These are phyloP conservation scores for Ascocoryne sarcoides DNA, from an alignment of 2,329 filamentous ascomycete species.

Conservation along the genomic window DNA sequence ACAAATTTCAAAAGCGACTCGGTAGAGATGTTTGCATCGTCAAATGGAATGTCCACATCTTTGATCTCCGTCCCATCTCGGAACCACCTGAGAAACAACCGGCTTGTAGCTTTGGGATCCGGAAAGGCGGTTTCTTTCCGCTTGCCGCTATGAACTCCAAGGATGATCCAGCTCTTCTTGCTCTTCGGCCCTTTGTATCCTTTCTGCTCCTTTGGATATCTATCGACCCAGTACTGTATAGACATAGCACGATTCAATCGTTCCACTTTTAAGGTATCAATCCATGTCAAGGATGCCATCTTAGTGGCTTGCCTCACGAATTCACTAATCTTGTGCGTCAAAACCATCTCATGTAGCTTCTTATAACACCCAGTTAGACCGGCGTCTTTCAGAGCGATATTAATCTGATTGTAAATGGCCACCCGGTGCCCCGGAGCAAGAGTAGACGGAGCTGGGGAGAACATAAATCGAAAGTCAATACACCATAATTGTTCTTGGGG, in stretches of 20 bases:
- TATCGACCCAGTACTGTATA: slow-evolving; percentile 82
- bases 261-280: slow-evolving; percentile 68
- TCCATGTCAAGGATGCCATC: slow-evolving; percentile 65
- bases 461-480: slow-evolving; percentile 81
- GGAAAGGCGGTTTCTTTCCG: slow-evolving; percentile 33
- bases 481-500: slow-evolving; percentile 82
- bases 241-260: slow-evolving; percentile 72
- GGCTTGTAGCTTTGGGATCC: slow-evolving; percentile 41
- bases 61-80: slow-evolving; percentile 69
- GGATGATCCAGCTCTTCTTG: slow-evolving; percentile 81
- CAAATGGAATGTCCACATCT: slow-evolving; percentile 57
- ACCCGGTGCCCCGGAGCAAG: slow-evolving; percentile 55
- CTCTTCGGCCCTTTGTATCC: too few relatives aligned
- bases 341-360: slow-evolving; percentile 75
- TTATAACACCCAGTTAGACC: slow-evolving; percentile 76
- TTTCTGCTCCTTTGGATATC: slow-evolving; percentile 32
- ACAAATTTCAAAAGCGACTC: slow-evolving; percentile 66
- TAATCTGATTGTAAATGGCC: slow-evolving; percentile 62
- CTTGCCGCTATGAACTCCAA: slow-evolving; percentile 67
- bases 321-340: slow-evolving; percentile 85
- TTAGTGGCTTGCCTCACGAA: slow-evolving; percentile 68
- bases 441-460: slow-evolving; percentile 55
- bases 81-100: slow-evolving; percentile 69
- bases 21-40: slow-evolving; percentile 59
- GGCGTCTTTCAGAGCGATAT: slow-evolving; percentile 58